Evolutionary conservation across 495 filamentous ascomycete genomes (phyloP).

Genomic region (Wilcoxina mikolae): DNA sequence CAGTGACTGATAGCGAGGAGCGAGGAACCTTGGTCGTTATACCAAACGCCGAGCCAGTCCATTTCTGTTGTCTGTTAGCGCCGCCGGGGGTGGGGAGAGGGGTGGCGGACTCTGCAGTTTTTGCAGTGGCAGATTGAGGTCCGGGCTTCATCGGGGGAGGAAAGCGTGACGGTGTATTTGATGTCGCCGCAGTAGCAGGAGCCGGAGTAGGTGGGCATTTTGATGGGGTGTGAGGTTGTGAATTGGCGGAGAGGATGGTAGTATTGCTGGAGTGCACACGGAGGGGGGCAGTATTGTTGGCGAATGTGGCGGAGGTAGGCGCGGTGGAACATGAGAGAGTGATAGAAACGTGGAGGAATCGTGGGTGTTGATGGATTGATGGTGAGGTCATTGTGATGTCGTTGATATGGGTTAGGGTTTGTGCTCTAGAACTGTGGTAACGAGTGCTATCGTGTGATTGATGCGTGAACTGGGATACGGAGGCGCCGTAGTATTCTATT

Average conservation of each 20-base stretch:
- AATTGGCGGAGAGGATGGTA: not conserved
- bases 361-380: too few species aligned
- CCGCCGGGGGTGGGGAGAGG: not conserved
- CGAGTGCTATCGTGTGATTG: too few species aligned
- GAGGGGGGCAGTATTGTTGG: too few species aligned
- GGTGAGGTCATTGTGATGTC: too few species aligned
- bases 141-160: not conserved
- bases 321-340: too few species aligned
- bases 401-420: too few species aligned
- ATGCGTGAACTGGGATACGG: too few species aligned
- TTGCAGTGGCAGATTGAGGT: slow-evolving; percentile 6
- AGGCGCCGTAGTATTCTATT: too few species aligned
- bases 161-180: slow-evolving; percentile 1
- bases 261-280: too few species aligned
- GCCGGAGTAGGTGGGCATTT: not conserved
- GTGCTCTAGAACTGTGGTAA: too few species aligned
- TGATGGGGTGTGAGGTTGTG: not conserved
- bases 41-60: slow-evolving; percentile 1
- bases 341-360: too few species aligned
- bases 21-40: slow-evolving; percentile 4
- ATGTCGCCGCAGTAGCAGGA: slow-evolving; percentile 8
- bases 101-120: not conserved
- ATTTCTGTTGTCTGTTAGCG: slow-evolving; percentile 4
- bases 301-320: too few species aligned
- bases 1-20: not conserved